phyloP scores from a whole-genome alignment of 2,329 filamentous ascomycete genomes.

The Aspergillus bombycis region DNA sequence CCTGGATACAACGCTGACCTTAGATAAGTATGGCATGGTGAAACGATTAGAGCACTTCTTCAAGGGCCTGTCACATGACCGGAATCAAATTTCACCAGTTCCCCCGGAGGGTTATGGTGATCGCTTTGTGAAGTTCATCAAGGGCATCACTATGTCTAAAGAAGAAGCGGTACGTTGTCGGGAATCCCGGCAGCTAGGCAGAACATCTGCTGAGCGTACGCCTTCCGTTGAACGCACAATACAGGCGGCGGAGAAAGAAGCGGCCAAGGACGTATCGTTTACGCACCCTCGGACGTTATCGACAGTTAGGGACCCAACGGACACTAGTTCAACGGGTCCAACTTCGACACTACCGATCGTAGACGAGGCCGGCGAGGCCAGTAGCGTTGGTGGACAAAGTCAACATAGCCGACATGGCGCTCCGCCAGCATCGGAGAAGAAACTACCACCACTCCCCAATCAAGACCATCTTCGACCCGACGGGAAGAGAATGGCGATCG shows the following conservation, averaged over 20 bases:
- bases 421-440: constrained; percentile 31
- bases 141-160: constrained; percentile 82
- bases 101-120: constrained; percentile 90
- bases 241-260: constrained; percentile 63
- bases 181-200: constrained; percentile 32
- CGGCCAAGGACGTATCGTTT: constrained; percentile 63
- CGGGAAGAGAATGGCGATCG: constrained; percentile 30
- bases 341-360: constrained; percentile 76
- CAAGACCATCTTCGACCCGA: constrained; percentile 18
- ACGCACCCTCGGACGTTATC: constrained; percentile 65
- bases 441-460: constrained; percentile 31
- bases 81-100: constrained; percentile 87
- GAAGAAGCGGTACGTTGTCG: constrained; percentile 71
- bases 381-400: constrained; percentile 65
- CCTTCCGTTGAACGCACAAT: constrained; percentile 58
- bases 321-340: constrained; percentile 56
- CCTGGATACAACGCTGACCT: neutral
- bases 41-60: constrained; percentile 97
- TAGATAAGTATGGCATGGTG: constrained; percentile 79
- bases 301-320: constrained; percentile 60
- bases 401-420: constrained; percentile 49
- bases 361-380: constrained; percentile 82
- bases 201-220: constrained; percentile 34
- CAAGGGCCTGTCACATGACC: constrained; percentile 86
- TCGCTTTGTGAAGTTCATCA: constrained; percentile 90